Conservation (phyloP, 2,329 filamentous ascomycete genomes). For the Cephalotrichum gorgonifer region DNA sequence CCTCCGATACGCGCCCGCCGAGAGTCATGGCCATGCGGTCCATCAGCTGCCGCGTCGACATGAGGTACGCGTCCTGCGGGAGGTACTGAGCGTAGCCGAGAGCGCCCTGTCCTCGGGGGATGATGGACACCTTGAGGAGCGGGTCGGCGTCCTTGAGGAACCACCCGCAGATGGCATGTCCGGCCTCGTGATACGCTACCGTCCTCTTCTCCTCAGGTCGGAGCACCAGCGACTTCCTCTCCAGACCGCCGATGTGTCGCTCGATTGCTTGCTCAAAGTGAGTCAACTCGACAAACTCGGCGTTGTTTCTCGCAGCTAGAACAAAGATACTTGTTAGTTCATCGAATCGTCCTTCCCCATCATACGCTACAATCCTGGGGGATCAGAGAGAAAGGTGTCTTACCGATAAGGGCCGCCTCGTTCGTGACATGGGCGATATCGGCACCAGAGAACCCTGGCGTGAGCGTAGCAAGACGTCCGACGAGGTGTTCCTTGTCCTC, state of each 20-base stretch:
- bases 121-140: constrained; percentile 95
- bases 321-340: constrained; percentile 3
- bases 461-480: constrained; percentile 82
- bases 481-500: constrained; percentile 83
- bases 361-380: too few relatives aligned
- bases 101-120: constrained; percentile 86
- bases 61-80: constrained; percentile 87
- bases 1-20: constrained; percentile 87
- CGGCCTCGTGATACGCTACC: constrained; percentile 95
- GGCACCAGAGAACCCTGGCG: constrained; percentile 91
- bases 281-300: constrained; percentile 69
- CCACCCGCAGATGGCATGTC: constrained; percentile 97
- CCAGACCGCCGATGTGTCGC: constrained; percentile 88
- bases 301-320: constrained; percentile 71
- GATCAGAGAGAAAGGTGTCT: constrained; percentile 21
- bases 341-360: background rate
- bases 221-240: constrained; percentile 94
- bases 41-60: constrained; percentile 94
- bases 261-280: constrained; percentile 98
- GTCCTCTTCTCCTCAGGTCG: constrained; percentile 87
- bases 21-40: constrained; percentile 99
- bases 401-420: constrained; percentile 92
- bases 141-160: constrained; percentile 95
- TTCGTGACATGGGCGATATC: constrained; percentile 99
- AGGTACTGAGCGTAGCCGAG: constrained; percentile 96